A percentile compares a stretch with the other conserved stretches of the same genome.
Conservation (phyloP, 2,329 filamentous ascomycete species). For the Sphaceloma murrayae region DNA sequence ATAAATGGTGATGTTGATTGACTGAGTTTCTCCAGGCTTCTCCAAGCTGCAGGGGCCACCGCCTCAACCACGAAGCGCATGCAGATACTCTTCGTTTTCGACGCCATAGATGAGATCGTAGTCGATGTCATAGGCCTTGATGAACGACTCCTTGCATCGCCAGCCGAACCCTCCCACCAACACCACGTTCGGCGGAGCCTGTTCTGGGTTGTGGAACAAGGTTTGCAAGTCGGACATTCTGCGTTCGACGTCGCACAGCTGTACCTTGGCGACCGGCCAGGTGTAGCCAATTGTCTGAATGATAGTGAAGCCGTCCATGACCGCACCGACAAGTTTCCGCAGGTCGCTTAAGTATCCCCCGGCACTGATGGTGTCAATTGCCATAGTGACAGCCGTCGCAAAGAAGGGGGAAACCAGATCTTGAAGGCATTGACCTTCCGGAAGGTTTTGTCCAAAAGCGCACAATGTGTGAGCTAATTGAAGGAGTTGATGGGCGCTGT, state of each 20-base stretch:
- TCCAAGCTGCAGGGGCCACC: too few species aligned
- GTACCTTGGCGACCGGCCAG: constrained; percentile 4
- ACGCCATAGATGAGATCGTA: constrained; percentile 30
- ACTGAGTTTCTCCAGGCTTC: too few species aligned
- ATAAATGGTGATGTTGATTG: not conserved
- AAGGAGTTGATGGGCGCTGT: constrained; percentile 46
- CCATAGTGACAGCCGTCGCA: constrained; percentile 52
- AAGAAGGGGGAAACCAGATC: constrained; percentile 41
- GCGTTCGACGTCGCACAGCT: constrained; percentile 1
- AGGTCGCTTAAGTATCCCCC: constrained; percentile 47
- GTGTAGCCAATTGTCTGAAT: constrained; percentile 11
- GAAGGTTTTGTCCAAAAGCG: constrained; percentile 17
- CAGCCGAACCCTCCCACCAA: constrained; percentile 26
- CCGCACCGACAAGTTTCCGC: constrained; percentile 43
- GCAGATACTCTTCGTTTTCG: constrained; percentile 23
- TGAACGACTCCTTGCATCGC: constrained; percentile 23
- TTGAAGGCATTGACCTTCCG: constrained; percentile 14
- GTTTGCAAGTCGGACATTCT: constrained; percentile 7
- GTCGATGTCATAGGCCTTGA: constrained; percentile 23
- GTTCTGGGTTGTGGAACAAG: not conserved
- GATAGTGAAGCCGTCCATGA: constrained; percentile 27
- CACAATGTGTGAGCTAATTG: constrained; percentile 39
- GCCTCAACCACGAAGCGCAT: constrained; percentile 20
- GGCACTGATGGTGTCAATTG: constrained; percentile 57
- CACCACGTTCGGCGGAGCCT: constrained; percentile 16